phyloP scores from a whole-genome alignment of 1,139 yeast species.

The Blastobotrys raffinosifermentans region DNA sequence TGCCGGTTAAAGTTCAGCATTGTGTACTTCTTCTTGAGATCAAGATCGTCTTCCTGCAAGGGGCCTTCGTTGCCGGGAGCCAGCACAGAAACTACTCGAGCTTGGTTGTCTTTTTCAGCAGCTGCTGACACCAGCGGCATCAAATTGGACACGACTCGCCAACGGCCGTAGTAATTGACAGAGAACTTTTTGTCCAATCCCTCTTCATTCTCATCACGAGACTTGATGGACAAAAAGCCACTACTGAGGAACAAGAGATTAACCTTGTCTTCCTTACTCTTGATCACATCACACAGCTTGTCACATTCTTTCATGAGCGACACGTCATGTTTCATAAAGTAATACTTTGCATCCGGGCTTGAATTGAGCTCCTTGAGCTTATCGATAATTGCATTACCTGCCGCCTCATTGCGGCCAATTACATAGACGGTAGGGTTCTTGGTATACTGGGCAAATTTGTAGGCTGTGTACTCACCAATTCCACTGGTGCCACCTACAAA shows the following conservation, averaged over 20 bases:
- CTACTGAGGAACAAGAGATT: constrained; percentile 25
- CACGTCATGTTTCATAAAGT: constrained; percentile 25
- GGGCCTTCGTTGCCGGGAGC: constrained; percentile 24
- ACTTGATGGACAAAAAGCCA: constrained; percentile 21
- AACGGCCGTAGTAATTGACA: constrained; percentile 27
- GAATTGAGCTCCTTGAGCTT: constrained; percentile 24
- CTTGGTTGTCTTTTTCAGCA: constrained; percentile 21
- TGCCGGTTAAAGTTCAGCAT: constrained; percentile 14
- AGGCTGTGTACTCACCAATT: constrained; percentile 30
- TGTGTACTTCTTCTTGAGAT: constrained; percentile 20
- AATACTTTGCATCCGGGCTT: constrained; percentile 17
- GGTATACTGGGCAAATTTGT: constrained; percentile 26
- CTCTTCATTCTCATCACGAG: constrained; percentile 25
- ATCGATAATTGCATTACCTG: constrained; percentile 21
- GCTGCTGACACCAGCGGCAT: constrained; percentile 25
- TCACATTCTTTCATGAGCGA: constrained; percentile 25
- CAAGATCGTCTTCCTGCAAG: constrained; percentile 25
- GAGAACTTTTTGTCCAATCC: constrained; percentile 28
- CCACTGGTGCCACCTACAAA: constrained; percentile 33
- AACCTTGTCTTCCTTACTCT: constrained; percentile 23
- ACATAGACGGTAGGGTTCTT: constrained; percentile 28
- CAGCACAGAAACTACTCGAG: constrained; percentile 28
- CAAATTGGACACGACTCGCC: constrained; percentile 23
- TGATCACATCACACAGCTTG: constrained; percentile 18
- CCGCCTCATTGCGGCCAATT: constrained; percentile 26